Evolutionary conservation across 495 filamentous ascomycete species (phyloP).

Genomic region (Tuber melanosporum): DNA sequence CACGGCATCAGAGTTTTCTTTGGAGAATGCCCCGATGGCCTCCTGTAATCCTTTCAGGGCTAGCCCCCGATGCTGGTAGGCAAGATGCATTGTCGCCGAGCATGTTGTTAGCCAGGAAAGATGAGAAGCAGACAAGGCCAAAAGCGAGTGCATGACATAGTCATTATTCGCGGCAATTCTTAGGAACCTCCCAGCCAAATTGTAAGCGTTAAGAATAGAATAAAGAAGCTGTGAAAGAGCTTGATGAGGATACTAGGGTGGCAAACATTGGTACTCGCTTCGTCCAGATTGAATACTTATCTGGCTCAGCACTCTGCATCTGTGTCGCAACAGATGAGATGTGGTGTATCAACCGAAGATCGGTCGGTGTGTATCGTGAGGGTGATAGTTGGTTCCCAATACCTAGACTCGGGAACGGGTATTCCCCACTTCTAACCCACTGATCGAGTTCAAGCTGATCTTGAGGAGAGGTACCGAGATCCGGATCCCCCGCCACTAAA

Average conservation of each 20-base stretch:
- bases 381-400: constrained; percentile 62
- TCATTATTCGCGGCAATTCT: constrained; percentile 68
- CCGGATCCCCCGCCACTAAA: constrained; percentile 69
- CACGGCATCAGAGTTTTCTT: constrained; percentile 81
- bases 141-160: constrained; percentile 88
- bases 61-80: constrained; percentile 74
- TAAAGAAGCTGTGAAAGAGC: constrained; percentile 43
- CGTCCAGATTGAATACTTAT: constrained; percentile 83
- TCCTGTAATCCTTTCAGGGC: constrained; percentile 83
- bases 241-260: constrained; percentile 15
- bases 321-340: constrained; percentile 79
- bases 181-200: constrained; percentile 59
- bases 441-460: constrained; percentile 67
- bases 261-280: constrained; percentile 79
- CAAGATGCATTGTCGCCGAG: constrained; percentile 72
- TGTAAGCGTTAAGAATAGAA: constrained; percentile 26
- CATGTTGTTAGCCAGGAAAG: constrained; percentile 79
- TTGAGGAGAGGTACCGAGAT: constrained; percentile 55
- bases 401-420: constrained; percentile 77
- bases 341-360: constrained; percentile 85
- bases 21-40: constrained; percentile 77
- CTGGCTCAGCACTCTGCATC: constrained; percentile 66
- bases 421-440: constrained; percentile 77
- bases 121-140: constrained; percentile 86
- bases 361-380: constrained; percentile 61